Evolutionary conservation across 106 monocot genomes (phyloP).

Genomic region (Gastrodia elata): DNA sequence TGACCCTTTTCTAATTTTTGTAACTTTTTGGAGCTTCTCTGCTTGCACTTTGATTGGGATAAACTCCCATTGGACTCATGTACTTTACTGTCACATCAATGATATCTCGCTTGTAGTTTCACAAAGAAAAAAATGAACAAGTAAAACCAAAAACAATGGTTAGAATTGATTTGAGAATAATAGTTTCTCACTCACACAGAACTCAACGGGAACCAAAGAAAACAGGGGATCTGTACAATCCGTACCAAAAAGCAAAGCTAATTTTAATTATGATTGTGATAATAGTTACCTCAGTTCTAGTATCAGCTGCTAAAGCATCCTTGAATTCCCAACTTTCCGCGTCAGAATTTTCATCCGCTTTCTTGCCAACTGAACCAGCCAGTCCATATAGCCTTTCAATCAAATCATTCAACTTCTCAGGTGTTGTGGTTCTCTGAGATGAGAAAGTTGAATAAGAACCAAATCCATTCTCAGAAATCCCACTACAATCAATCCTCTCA

Average conservation of each 20-base stretch:
- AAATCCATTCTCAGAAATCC: slow-evolving; percentile 5
- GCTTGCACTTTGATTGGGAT: too few relatives aligned
- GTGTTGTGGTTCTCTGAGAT: not conserved
- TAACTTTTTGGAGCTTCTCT: not conserved
- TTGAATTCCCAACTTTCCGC: slow-evolving; percentile 6
- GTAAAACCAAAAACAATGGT: not conserved
- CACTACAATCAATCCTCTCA: not conserved
- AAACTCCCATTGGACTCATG: too few relatives aligned
- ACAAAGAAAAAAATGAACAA: not conserved
- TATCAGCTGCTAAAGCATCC: slow-evolving; percentile 2
- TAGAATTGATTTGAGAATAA: not conserved
- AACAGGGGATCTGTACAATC: not conserved
- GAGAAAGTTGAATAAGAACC: not conserved
- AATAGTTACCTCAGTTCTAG: not conserved
- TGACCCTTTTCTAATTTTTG: too few relatives aligned
- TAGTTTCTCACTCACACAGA: not conserved
- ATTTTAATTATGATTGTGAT: not conserved
- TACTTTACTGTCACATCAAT: too few relatives aligned
- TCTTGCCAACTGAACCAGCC: not conserved
- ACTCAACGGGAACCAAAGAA: not conserved
- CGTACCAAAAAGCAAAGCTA: not conserved
- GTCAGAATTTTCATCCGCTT: not conserved
- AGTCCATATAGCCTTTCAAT: not conserved
- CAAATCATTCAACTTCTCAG: not conserved
- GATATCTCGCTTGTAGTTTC: too few relatives aligned